Conservation (phyloP, 2,329 filamentous ascomycete genomes). For the Endoconidiophora laricicola region DNA sequence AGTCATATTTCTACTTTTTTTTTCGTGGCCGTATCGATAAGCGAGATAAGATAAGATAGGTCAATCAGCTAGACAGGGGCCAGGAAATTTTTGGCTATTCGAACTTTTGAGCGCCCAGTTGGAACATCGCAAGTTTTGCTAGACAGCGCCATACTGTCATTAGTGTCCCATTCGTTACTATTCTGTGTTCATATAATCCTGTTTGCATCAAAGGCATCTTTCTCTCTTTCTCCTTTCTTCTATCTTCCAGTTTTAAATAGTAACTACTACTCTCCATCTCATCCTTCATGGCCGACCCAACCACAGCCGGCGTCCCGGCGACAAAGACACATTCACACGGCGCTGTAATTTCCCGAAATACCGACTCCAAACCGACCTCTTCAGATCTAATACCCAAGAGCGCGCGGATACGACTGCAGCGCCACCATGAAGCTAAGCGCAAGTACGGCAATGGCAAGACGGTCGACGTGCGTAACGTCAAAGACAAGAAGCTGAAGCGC, state of each 20-base stretch:
- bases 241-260: not conserved
- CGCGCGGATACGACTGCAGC: constrained; percentile 34
- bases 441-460: constrained; percentile 71
- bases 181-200: not conserved
- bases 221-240: not conserved
- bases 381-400: constrained; percentile 32
- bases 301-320: not conserved
- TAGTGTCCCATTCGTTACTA: not conserved
- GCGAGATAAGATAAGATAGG: no score
- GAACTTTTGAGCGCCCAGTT: no score
- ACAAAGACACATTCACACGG: constrained; percentile 8
- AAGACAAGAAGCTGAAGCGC: constrained; percentile 76
- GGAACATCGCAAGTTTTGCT: not conserved
- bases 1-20: no score
- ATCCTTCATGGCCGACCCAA: constrained; percentile 8
- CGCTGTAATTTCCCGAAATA: not conserved
- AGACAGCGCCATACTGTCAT: not conserved
- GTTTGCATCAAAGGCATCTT: not conserved
- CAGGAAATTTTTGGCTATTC: constrained; percentile 1
- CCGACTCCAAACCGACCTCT: not conserved
- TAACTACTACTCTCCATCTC: not conserved
- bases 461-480: constrained; percentile 55
- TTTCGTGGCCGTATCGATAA: no score
- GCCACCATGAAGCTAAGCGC: constrained; percentile 47
- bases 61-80: not conserved